A percentile compares a stretch with the other conserved stretches of the same genome.
These are phyloP conservation scores for Oryza brachyantha DNA, from an alignment of 176 grass and related monocot genomes.

Conservation along the genomic window DNA sequence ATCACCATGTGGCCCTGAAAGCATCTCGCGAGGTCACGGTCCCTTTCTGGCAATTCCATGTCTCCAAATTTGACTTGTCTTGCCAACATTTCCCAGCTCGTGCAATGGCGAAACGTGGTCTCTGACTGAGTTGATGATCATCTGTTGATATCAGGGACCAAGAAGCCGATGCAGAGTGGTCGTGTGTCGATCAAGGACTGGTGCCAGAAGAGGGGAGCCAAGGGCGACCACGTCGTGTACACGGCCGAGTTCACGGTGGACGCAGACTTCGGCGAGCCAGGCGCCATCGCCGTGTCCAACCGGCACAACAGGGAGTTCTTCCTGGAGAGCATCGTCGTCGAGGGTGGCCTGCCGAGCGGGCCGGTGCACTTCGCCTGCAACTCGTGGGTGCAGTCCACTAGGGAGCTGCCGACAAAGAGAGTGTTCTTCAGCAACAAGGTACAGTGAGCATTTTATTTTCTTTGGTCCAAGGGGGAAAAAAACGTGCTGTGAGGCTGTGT, in stretches of 20 bases:
- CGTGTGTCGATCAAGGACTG: constrained; percentile 76
- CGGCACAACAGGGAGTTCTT: constrained; percentile 90
- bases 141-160: constrained; percentile 58
- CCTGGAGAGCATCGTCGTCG: constrained; percentile 78
- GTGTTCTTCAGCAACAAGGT: constrained; percentile 99
- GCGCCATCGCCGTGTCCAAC: constrained; percentile 70
- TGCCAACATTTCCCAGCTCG: constrained; percentile 16
- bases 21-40: background rate
- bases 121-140: background rate
- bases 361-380: constrained; percentile 77
- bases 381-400: constrained; percentile 90
- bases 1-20: constrained; percentile 6
- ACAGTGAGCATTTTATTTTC: background rate
- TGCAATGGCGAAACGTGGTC: background rate
- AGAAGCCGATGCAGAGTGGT: constrained; percentile 52
- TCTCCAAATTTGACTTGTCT: constrained; percentile 29
- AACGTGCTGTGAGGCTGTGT: background rate
- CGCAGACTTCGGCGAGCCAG: constrained; percentile 68
- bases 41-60: constrained; percentile 21
- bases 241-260: constrained; percentile 80
- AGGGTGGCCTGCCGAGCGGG: constrained; percentile 65
- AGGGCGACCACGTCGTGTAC: constrained; percentile 85
- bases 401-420: constrained; percentile 55
- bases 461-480: background rate
- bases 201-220: constrained; percentile 65